These are phyloP conservation scores for Murraya paniculata DNA, from an alignment of 345 rosid species.

Conservation along the genomic window DNA sequence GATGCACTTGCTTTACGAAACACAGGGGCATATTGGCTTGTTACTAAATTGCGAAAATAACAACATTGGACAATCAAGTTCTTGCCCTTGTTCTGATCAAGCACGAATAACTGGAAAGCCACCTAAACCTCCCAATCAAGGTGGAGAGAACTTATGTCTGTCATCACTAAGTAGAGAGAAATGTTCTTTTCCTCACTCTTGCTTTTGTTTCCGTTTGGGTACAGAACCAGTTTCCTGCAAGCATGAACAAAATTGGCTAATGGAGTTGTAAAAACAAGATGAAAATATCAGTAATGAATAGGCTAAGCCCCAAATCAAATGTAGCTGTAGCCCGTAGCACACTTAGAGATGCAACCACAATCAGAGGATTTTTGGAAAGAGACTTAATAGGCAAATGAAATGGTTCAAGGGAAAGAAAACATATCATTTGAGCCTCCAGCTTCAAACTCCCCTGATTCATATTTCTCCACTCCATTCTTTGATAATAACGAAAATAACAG, in stretches of 20 bases:
- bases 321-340: too few species aligned
- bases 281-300: slow-evolving; percentile 6
- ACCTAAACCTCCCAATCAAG: slow-evolving; percentile 54
- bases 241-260: background rate
- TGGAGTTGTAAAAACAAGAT: too few species aligned
- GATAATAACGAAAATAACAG: slow-evolving; percentile 45
- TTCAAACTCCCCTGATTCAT: slow-evolving; percentile 62
- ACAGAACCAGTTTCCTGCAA: slow-evolving; percentile 56
- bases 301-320: too few species aligned
- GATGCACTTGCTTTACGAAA: too few species aligned
- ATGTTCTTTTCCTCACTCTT: slow-evolving; percentile 49
- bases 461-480: slow-evolving; percentile 43
- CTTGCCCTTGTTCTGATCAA: slow-evolving; percentile 38
- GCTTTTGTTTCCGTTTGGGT: slow-evolving; percentile 63
- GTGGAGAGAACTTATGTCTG: slow-evolving; percentile 36
- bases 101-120: slow-evolving; percentile 45
- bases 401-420: too few species aligned
- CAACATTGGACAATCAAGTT: too few species aligned
- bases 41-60: too few species aligned
- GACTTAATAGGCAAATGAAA: too few species aligned
- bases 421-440: slow-evolving; percentile 79
- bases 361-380: too few species aligned
- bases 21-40: too few species aligned
- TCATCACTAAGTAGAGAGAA: slow-evolving; percentile 52
- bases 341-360: too few species aligned